These are phyloP conservation scores for Boletellus deceptivus DNA, from an alignment of 1,284 basidiomycete species.

Conservation along the genomic window DNA sequence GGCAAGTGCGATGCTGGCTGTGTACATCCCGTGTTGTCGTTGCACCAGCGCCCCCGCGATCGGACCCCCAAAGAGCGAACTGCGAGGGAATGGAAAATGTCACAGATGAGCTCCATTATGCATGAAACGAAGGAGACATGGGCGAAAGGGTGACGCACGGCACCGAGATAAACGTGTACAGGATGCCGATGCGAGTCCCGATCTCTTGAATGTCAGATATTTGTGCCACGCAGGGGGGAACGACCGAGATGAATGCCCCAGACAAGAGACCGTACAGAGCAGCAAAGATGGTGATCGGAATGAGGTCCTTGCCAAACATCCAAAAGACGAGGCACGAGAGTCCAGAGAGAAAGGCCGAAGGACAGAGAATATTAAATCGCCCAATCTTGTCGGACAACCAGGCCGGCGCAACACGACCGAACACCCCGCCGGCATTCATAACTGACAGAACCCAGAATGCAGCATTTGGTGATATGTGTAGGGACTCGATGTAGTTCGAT, in stretches of 20 bases:
- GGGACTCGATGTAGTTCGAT: slow-evolving; percentile 47
- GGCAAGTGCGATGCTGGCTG: slow-evolving; percentile 54
- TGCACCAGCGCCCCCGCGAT: slow-evolving; percentile 54
- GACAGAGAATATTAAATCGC: slow-evolving; percentile 59
- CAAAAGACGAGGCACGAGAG: slow-evolving; percentile 57
- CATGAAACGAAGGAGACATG: neutral
- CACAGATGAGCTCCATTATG: slow-evolving; percentile 1
- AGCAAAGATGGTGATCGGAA: slow-evolving; percentile 52
- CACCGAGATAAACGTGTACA: slow-evolving; percentile 61
- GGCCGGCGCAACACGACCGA: slow-evolving; percentile 62
- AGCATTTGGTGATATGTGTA: slow-evolving; percentile 36
- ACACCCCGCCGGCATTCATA: slow-evolving; percentile 61
- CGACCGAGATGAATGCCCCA: slow-evolving; percentile 59
- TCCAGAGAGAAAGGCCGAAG: slow-evolving; percentile 58
- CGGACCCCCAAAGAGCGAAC: slow-evolving; percentile 59
- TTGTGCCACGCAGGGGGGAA: slow-evolving; percentile 62
- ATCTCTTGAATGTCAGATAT: slow-evolving; percentile 56
- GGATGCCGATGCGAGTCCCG: slow-evolving; percentile 56
- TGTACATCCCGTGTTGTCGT: slow-evolving; percentile 44
- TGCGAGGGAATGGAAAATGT: slow-evolving; percentile 21
- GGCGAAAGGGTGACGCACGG: slow-evolving; percentile 48
- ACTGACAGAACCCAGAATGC: slow-evolving; percentile 56
- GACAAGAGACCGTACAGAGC: slow-evolving; percentile 55
- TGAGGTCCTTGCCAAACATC: slow-evolving; percentile 44
- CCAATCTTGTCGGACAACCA: slow-evolving; percentile 62